Base-by-base conservation (phyloP, 1,284 basidiomycete species). In the Ceratobasidium sp. region DNA sequence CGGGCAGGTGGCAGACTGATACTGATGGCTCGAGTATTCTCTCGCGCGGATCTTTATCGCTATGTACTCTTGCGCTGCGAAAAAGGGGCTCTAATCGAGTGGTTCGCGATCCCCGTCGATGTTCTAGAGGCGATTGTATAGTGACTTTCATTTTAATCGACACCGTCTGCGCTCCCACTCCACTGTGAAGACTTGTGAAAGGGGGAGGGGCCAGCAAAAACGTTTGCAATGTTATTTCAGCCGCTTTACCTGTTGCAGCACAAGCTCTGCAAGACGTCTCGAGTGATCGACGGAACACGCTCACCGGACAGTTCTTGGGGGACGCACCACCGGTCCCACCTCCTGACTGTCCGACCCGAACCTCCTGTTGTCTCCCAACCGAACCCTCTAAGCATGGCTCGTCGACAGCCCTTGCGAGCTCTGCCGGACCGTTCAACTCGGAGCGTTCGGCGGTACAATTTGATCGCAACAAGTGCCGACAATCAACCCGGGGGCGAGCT, bases 401-500 rank as follows among this genome's bases (percentile, higher is more conserved):
- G 6, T 25, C 37, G 54, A 17, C 49, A 29, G 54, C 40, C 49
- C 61, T 34, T 17, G 37, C 61, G 61, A 62, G 61, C 32, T 40
- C 37, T 37, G 34, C 37, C 61, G 61, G 61, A 37, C 61, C 43
- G 37, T 61, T 71, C 56, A 37, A 56, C 25, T 52, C 37, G 68
- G 51, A 25, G 37, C 68, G 37, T 49, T 32, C 34, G 56, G 56
- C 56, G 69, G 32, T 13, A 25, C 3, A 22, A 29, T 51, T 71
- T 43, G 68, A 46, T 61, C 37, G 37, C 49, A 32, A 62, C 69
- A 29, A 43, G 69, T 40, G 56, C 69, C 69, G 57, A 71, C 46
- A 71, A 71, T 71, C 37, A 25, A 37, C 56, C 69, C 44, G 37
- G 22, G 69, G 43, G 69, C 43, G 57, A 40, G 32, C 40, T 59